Percentiles rank a stretch among this genome's conserved stretches.
phyloP scores from a whole-genome alignment of 805 yeast genomes.

The Saturnispora besseyi region DNA sequence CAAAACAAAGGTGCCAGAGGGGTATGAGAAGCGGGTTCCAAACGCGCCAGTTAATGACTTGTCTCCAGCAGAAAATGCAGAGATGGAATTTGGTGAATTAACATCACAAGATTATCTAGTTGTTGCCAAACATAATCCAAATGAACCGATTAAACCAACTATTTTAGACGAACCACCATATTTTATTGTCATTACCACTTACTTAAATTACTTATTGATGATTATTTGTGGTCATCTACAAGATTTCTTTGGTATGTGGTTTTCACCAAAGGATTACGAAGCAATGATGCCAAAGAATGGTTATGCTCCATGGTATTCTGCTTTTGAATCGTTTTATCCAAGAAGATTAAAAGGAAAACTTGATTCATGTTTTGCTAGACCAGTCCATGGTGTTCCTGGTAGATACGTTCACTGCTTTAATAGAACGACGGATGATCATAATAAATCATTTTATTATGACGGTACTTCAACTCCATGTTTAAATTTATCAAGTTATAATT shows the following conservation, averaged over 20 bases:
- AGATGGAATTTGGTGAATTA: constrained; percentile 65
- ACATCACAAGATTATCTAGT: constrained; percentile 59
- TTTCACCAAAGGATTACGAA: constrained; percentile 54
- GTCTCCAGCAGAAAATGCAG: constrained; percentile 32
- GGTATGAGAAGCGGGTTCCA: constrained; percentile 21
- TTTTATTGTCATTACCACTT: constrained; percentile 68
- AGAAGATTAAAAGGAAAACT: constrained; percentile 85
- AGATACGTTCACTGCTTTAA: constrained; percentile 77
- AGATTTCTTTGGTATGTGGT: constrained; percentile 75
- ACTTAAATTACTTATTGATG: constrained; percentile 72
- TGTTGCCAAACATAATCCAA: constrained; percentile 47
- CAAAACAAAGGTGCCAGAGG: constrained; percentile 2
- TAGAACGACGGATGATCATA: constrained; percentile 59
- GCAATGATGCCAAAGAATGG: constrained; percentile 76
- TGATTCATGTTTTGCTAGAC: constrained; percentile 92
- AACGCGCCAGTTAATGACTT: constrained; percentile 25
- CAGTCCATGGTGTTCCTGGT: constrained; percentile 97
- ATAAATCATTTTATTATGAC: constrained; percentile 57
- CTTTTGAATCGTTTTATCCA: constrained; percentile 87
- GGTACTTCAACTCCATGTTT: constrained; percentile 73
- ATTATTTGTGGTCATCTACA: constrained; percentile 84
- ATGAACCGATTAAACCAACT: constrained; percentile 53
- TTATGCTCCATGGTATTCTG: constrained; percentile 91
- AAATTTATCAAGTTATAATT: constrained; percentile 85
- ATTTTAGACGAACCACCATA: constrained; percentile 82